Evolutionary conservation across 345 rosid species (phyloP), one percentile per base, ranked within the genome.

Genomic region (Rhizophora mangle): DNA sequence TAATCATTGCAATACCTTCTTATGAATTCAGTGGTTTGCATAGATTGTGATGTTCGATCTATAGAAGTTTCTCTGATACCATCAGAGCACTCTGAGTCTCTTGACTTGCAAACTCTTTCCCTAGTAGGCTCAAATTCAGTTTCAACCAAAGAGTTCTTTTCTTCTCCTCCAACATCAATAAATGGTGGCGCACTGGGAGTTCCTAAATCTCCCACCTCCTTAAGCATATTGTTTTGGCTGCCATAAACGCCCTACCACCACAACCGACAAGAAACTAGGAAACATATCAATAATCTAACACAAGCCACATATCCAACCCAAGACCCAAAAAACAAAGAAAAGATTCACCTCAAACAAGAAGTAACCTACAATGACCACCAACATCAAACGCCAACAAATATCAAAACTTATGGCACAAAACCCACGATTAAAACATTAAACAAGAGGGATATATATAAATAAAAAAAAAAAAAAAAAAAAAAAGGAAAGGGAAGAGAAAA

Each of bases 101-200:
- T 69, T 15, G 81, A 75, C 62, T 72, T 53, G 70, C 67, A 70
- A 64, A 71, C 51, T 29, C 70, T 82, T 69, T 72, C 71, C 20
- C 36, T 83, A 21, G 63, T 69, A 55, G 76, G 76, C 56, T 81
- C 79, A 49, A 26, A 24, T 47, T 85, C 85, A 7, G 65, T 63
- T 65, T 85, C 92, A 59, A 77, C 70, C 21, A 60, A 79, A 73
- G 77, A 70, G 64, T 63, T 71, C 54, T 76, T 72, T 51, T 64
- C 85, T 70, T 87, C 88, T 52, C 79, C 68, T 63, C 77, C 87
- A 58, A 20, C 82, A 70, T 83, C 93, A 81, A 81, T 61, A 27
- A 91, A 86, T 59, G 96, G 97, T 61, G 96, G 97, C 51, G 99
- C 99, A 68, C 97, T 95, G 51, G 97, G 96, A 32, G 97, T 95